Conservation (phyloP, 2,329 filamentous ascomycete species). For the Fusarium mangiferae region DNA sequence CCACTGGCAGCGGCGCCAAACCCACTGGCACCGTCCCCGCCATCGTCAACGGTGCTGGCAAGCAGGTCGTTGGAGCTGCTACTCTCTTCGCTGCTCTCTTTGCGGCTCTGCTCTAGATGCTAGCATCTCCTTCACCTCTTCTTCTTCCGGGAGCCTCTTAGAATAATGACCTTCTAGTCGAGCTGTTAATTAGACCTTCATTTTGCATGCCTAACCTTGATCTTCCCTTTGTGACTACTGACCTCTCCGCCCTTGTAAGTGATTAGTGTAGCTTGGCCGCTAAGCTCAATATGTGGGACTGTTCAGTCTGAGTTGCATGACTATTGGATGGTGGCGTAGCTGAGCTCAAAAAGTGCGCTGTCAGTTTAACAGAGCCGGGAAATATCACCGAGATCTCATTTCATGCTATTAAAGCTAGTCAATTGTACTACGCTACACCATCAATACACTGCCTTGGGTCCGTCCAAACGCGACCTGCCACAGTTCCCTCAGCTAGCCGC, state of each 20-base stretch:
- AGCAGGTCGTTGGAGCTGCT: constrained; percentile 31
- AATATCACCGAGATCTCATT: not conserved
- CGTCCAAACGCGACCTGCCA: not conserved
- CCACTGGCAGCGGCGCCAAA: not conserved
- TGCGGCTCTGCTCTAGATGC: constrained; percentile 28
- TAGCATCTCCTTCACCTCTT: not conserved
- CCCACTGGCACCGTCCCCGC: constrained; percentile 3
- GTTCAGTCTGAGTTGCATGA: not conserved
- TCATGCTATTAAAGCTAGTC: not conserved
- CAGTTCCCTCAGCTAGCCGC: not conserved
- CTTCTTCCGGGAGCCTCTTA: not conserved
- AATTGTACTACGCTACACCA: no score
- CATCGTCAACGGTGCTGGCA: constrained; percentile 24
- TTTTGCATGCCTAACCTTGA: not conserved
- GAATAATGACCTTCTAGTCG: not conserved
- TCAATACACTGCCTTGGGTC: not conserved
- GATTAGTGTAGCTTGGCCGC: fast-evolving
- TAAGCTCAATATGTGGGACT: not conserved
- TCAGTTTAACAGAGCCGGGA: fast-evolving
- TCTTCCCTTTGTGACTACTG: not conserved
- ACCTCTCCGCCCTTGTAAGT: fast-evolving
- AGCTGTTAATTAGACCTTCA: not conserved
- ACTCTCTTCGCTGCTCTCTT: constrained; percentile 31
- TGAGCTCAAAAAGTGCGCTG: not conserved
- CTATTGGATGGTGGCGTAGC: not conserved